Percentiles rank a stretch among this genome's conserved stretches.
These are phyloP conservation scores for Nitzschia palea DNA, from an alignment of 108 stramenopile species.

Conservation along the genomic window DNA sequence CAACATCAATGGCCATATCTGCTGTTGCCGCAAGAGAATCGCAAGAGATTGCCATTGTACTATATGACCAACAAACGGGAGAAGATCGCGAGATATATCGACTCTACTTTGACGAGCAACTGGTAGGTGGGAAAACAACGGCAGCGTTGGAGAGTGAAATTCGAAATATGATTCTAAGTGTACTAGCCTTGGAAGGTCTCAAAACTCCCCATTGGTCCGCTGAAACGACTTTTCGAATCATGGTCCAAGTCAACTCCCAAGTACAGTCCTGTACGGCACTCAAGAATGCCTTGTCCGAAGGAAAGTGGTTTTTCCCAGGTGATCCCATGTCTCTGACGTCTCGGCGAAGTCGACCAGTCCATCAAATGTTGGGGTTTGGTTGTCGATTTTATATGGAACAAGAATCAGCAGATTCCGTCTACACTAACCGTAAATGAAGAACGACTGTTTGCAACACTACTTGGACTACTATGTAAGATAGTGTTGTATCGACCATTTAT, in stretches of 20 bases:
- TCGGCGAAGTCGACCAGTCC: neutral
- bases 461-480: neutral
- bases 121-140: neutral
- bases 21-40: slow-evolving; percentile 23
- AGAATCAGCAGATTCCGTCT: neutral
- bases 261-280: neutral
- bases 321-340: too few relatives aligned
- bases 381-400: neutral
- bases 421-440: neutral
- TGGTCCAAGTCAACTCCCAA: neutral
- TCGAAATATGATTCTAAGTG: slow-evolving; percentile 32
- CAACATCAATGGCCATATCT: slow-evolving; percentile 35
- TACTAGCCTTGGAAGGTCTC: slow-evolving; percentile 12
- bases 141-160: slow-evolving; percentile 29
- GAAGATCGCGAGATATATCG: slow-evolving; percentile 24
- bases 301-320: slow-evolving; percentile 10
- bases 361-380: slow-evolving; percentile 1
- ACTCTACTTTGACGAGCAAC: neutral
- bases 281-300: neutral
- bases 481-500: neutral
- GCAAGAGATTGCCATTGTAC: slow-evolving; percentile 24
- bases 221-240: slow-evolving; percentile 7
- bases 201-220: slow-evolving; percentile 2
- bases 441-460: neutral
- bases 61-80: slow-evolving; percentile 16